phyloP scores from a whole-genome alignment of 179 eudicot species.

The Pouteria campechiana region DNA sequence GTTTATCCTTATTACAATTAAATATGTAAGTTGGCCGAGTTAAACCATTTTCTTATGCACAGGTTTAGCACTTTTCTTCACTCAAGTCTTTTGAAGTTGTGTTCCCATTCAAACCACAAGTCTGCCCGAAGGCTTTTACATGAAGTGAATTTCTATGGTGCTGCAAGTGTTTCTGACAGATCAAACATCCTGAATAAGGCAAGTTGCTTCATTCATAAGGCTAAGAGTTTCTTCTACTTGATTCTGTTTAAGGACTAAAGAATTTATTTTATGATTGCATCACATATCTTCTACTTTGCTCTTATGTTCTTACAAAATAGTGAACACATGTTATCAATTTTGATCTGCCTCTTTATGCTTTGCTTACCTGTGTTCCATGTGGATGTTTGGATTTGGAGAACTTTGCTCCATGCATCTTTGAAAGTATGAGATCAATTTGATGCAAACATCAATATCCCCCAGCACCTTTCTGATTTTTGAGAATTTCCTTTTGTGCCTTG shows the following conservation, averaged over 20 bases:
- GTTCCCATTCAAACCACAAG: conserved; percentile 60
- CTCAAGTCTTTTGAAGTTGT: conserved; percentile 36
- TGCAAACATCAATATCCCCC: too few relatives aligned
- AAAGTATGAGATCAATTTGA: too few relatives aligned
- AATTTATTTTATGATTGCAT: background rate
- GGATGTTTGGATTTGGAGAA: too few relatives aligned
- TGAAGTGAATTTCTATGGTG: conserved; percentile 33
- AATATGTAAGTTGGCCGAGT: too few relatives aligned
- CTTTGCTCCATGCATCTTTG: too few relatives aligned
- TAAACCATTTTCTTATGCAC: conserved; percentile 11
- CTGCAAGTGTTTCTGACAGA: conserved; percentile 19
- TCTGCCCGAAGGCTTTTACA: conserved; percentile 35
- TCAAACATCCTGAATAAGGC: conserved; percentile 45
- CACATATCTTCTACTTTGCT: background rate
- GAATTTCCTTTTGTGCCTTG: too few relatives aligned
- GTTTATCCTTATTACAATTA: too few relatives aligned
- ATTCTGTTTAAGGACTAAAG: background rate
- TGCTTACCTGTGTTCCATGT: too few relatives aligned
- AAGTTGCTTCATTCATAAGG: too few relatives aligned
- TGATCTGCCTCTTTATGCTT: conserved; percentile 10
- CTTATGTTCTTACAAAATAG: background rate
- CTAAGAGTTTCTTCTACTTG: too few relatives aligned
- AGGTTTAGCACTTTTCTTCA: conserved; percentile 45
- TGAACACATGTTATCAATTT: conserved; percentile 2
- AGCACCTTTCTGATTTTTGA: too few relatives aligned